Evolutionary conservation across 2,329 filamentous ascomycete species (phyloP).

Genomic region (Herpotrichia juniperi): DNA sequence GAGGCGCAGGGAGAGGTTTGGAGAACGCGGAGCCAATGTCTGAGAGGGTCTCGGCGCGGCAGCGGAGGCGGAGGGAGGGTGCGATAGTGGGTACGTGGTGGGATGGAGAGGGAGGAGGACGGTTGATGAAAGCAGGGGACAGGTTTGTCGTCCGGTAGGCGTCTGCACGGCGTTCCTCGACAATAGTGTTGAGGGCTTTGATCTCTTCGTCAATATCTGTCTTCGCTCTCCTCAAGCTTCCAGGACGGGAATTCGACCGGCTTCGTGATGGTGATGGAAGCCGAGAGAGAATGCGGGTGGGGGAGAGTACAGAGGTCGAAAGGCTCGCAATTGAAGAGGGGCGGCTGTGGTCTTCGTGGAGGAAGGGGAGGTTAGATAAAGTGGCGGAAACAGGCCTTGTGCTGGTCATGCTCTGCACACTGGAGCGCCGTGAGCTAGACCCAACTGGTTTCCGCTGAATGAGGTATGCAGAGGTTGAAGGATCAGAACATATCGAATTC

Average conservation of each 20-base stretch:
- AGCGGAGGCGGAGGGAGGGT: conserved; percentile 52
- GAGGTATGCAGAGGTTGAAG: conserved; percentile 29
- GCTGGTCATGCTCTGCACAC: conserved; percentile 31
- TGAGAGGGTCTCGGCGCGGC: conserved; percentile 54
- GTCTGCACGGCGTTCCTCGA: conserved; percentile 53
- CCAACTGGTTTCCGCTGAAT: conserved; percentile 42
- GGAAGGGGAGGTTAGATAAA: conserved; percentile 27
- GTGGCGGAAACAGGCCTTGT: conserved; percentile 20
- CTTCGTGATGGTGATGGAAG: conserved; percentile 41
- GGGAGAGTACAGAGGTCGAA: conserved; percentile 23
- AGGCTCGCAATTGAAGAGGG: conserved; percentile 25
- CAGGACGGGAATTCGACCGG: conserved; percentile 41
- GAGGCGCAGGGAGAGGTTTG: conserved; percentile 31
- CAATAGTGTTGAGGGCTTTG: conserved; percentile 56
- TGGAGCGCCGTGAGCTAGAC: conserved; percentile 34
- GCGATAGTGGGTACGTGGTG: conserved; percentile 55
- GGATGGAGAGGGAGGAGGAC: conserved; percentile 39
- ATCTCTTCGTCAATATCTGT: conserved; percentile 53
- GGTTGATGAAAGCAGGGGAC: conserved; percentile 32
- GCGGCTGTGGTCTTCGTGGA: conserved; percentile 30
- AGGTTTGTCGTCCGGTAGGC: conserved; percentile 37
- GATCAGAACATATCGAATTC: conserved; percentile 32
- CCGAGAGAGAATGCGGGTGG: conserved; percentile 27
- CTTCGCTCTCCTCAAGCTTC: conserved; percentile 43
- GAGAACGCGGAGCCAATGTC: conserved; percentile 57